phyloP scores from a whole-genome alignment of 495 filamentous ascomycete species.

The Rhizodiscina lignyota region DNA sequence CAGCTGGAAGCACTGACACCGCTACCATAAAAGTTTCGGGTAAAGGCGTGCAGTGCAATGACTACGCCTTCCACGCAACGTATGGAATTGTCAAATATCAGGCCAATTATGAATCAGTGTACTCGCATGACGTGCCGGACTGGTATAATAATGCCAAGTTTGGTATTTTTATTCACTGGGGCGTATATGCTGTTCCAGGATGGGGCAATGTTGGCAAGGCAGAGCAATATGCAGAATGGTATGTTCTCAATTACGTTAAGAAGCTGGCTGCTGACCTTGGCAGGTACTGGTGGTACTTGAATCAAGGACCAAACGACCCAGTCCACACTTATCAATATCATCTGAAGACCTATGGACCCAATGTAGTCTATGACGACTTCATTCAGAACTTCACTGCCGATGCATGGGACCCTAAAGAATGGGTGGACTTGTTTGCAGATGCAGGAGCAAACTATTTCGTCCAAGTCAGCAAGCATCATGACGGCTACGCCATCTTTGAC shows the following conservation, averaged over 20 bases:
- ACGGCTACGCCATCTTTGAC: conserved; percentile 38
- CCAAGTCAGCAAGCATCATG: conserved; percentile 33
- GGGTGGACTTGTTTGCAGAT: conserved; percentile 39
- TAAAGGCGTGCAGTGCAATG: no score
- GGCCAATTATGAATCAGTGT: conserved; percentile 23
- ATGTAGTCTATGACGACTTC: conserved; percentile 38
- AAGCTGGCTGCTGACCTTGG: no score
- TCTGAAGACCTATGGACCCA: conserved; percentile 29
- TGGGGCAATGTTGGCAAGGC: conserved; percentile 34
- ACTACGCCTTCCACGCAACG: no score
- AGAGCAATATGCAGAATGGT: conserved; percentile 40
- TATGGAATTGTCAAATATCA: no score
- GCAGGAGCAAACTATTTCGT: conserved; percentile 41
- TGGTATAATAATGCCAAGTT: conserved; percentile 39
- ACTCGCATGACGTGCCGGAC: conserved; percentile 31
- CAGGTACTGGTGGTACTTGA: conserved; percentile 28
- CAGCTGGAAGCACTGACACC: no score
- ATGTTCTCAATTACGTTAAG: neutral
- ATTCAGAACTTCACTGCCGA: conserved; percentile 35
- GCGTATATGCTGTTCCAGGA: conserved; percentile 34
- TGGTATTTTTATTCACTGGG: conserved; percentile 43
- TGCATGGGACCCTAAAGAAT: conserved; percentile 31
- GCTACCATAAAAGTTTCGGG: no score
- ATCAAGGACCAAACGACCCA: conserved; percentile 14
- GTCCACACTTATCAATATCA: conserved; percentile 31